phyloP scores from a whole-genome alignment of 345 rosid species.

The Eucalyptus sp. region DNA sequence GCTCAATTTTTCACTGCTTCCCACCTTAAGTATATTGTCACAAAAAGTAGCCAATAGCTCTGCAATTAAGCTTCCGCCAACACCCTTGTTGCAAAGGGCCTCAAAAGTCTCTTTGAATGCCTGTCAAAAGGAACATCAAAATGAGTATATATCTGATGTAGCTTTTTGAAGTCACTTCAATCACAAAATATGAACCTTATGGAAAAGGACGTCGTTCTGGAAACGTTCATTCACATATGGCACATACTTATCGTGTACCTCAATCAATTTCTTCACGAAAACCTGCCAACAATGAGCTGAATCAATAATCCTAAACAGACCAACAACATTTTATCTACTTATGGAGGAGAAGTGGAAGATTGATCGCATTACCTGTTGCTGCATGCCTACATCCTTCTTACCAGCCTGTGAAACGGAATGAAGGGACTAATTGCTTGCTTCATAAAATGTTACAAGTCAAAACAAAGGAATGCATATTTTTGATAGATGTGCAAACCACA shows the following conservation, averaged over 20 bases:
- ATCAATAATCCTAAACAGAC: background rate
- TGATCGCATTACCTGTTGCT: slow-evolving; percentile 50
- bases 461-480: background rate
- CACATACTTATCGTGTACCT: slow-evolving; percentile 71
- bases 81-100: slow-evolving; percentile 42
- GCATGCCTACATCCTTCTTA: slow-evolving; percentile 31
- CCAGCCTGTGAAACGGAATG: slow-evolving; percentile 25
- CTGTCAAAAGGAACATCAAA: slow-evolving; percentile 2
- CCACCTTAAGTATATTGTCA: slow-evolving; percentile 47
- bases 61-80: slow-evolving; percentile 47
- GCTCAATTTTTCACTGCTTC: slow-evolving; percentile 39
- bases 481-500: background rate
- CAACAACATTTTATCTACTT: background rate
- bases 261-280: slow-evolving; percentile 62
- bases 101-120: slow-evolving; percentile 58
- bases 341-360: background rate
- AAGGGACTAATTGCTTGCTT: background rate
- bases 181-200: slow-evolving; percentile 22
- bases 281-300: slow-evolving; percentile 27
- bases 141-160: background rate
- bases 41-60: slow-evolving; percentile 59
- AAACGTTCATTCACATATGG: slow-evolving; percentile 56
- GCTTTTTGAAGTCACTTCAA: background rate
- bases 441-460: background rate
- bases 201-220: slow-evolving; percentile 58